Percentiles rank a stretch among this genome's conserved stretches.
Evolutionary conservation across 352 stramenopile genomes (phyloP).

Genomic region (Aphanomyces astaci): DNA sequence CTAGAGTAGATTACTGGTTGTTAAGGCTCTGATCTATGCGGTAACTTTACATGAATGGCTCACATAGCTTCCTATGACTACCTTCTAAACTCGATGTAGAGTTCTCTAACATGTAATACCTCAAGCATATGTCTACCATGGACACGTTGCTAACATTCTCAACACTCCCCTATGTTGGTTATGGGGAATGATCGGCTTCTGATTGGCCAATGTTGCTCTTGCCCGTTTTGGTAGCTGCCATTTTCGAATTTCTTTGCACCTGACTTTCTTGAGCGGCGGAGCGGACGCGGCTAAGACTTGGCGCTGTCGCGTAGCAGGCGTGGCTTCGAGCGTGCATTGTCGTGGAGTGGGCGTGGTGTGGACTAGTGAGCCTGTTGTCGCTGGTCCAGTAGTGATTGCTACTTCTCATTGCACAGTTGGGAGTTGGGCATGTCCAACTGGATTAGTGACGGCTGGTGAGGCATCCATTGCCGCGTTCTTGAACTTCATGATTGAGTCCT

Average conservation of each 20-base stretch:
- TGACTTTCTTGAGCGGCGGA: too few relatives aligned
- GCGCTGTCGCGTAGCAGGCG: too few relatives aligned
- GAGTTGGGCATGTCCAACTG: too few relatives aligned
- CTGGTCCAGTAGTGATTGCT: background rate
- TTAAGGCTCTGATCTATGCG: too few relatives aligned
- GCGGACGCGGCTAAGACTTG: too few relatives aligned
- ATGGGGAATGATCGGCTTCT: background rate
- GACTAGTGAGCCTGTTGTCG: background rate
- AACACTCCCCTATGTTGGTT: background rate
- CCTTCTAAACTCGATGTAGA: background rate
- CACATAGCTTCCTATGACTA: background rate
- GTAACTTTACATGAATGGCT: conserved; percentile 9
- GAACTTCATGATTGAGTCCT: background rate
- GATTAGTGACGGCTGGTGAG: too few relatives aligned
- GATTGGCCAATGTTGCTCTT: conserved; percentile 2
- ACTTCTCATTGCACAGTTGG: too few relatives aligned
- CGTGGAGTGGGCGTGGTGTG: too few relatives aligned
- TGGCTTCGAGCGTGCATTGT: too few relatives aligned
- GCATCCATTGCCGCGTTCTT: background rate
- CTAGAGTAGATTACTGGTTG: too few relatives aligned
- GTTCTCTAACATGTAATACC: background rate
- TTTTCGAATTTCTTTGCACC: too few relatives aligned
- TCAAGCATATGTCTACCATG: background rate
- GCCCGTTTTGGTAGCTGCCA: too few relatives aligned
- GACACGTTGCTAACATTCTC: background rate